A percentile compares a stretch with the other conserved stretches of the same genome.
phyloP scores from a whole-genome alignment of 805 yeast genomes.

The Saturnispora galanensis region DNA sequence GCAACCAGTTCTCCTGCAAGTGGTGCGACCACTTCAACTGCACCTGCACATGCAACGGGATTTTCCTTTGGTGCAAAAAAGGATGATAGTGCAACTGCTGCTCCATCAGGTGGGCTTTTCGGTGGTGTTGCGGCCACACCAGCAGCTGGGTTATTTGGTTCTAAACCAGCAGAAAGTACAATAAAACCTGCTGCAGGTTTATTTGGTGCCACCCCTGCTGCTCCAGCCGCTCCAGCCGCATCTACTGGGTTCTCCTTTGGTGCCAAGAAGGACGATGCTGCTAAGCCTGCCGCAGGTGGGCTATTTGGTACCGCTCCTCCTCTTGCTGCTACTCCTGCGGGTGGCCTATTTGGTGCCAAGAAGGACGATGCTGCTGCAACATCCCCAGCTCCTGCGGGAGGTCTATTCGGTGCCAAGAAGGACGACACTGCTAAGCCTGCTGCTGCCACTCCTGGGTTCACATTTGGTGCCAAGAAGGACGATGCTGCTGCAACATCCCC shows the following conservation, averaged over 20 bases:
- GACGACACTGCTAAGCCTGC: no score
- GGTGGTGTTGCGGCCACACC: conserved; percentile 3
- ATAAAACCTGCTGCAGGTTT: conserved; percentile 3
- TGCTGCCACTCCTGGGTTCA: conserved; percentile 8
- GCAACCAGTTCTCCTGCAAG: neutral
- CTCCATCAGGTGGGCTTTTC: conserved; percentile 11
- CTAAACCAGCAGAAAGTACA: conserved; percentile 9
- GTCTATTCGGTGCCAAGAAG: conserved; percentile 14
- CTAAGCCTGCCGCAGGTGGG: conserved; percentile 9
- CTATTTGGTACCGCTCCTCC: conserved; percentile 4
- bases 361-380: conserved; percentile 9
- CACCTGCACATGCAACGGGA: conserved; percentile 3
- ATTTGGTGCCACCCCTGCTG: conserved; percentile 8
- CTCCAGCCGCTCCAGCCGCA: conserved; percentile 6
- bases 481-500: conserved; percentile 5
- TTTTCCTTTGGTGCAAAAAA: conserved; percentile 1
- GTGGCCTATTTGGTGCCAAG: conserved; percentile 4
- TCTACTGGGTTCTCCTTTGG: neutral
- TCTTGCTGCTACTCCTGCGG: conserved; percentile 3
- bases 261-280: conserved; percentile 5
- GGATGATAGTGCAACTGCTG: conserved; percentile 5
- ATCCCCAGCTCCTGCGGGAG: conserved; percentile 9
- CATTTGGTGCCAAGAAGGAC: conserved; percentile 6
- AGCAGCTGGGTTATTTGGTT: conserved; percentile 6
- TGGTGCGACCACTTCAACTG: conserved; percentile 2